These are phyloP conservation scores for Crithidia fasciculata DNA, from an alignment of 208 protist genomes.

Conservation along the genomic window DNA sequence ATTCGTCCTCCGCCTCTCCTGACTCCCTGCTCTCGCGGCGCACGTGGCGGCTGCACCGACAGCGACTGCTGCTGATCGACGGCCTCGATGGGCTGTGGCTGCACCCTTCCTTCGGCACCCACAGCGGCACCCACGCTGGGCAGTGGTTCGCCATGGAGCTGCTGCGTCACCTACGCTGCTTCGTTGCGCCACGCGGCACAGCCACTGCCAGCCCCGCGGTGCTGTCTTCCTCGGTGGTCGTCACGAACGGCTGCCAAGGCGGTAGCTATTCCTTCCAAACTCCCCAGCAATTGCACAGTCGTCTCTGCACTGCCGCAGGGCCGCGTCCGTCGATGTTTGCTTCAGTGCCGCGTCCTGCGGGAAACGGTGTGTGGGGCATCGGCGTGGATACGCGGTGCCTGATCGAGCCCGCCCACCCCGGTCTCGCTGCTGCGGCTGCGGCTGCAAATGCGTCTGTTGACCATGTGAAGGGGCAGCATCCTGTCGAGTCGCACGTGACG, in stretches of 20 bases:
- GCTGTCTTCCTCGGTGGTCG: constrained; percentile 19
- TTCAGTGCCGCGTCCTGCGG: constrained; percentile 15
- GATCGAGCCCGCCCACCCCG: constrained; percentile 24
- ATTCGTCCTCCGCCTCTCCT: neutral
- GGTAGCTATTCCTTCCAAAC: neutral
- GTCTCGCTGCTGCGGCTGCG: neutral
- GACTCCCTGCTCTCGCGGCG: neutral
- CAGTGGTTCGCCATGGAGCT: constrained; percentile 51
- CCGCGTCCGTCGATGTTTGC: neutral
- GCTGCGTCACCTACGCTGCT: constrained; percentile 38
- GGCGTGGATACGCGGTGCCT: constrained; percentile 28
- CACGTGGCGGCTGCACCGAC: constrained; percentile 21
- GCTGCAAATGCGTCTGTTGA: too few relatives aligned
- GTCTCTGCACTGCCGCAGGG: neutral
- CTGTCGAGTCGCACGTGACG: constrained; percentile 12
- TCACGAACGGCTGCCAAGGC: constrained; percentile 26
- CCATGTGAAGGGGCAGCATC: too few relatives aligned
- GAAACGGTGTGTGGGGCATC: constrained; percentile 17
- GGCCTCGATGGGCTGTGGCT: constrained; percentile 31
- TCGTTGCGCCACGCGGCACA: constrained; percentile 16
- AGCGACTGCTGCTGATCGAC: constrained; percentile 27
- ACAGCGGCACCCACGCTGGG: constrained; percentile 34
- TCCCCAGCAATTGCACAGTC: constrained; percentile 5
- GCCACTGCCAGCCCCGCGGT: neutral
- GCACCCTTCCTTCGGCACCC: constrained; percentile 24